Base-by-base conservation (phyloP, 106 monocot species). In the Amphibolis antarctica region DNA sequence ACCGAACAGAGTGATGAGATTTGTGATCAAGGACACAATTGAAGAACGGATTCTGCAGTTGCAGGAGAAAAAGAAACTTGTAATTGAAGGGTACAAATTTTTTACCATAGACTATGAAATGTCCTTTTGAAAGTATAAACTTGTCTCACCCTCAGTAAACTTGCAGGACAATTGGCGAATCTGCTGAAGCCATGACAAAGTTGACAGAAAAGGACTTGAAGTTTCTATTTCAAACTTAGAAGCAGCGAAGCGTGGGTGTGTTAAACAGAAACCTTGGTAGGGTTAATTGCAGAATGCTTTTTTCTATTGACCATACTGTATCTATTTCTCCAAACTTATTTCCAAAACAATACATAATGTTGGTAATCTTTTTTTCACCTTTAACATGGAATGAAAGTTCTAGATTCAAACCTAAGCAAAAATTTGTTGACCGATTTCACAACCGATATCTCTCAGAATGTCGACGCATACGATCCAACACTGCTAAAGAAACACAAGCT, bases 31-130 rank as follows among this genome's bases (percentile, higher is more conserved):
- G 74, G 78, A 76, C 68, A 88, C 82, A 0, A 76, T 93, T 12
- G 92, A 93, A 61, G 92, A 93, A 69, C 80, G 92, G 57, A 83
- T 92, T 69, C 71, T 92, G 44, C 75, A 75, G 73, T 63, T 93
- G 55, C 88, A 93, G 66, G 81, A 80, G 74, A 93, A 93, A 64
- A 93, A 93, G 70, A 69, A 82, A 60, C 78, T 85, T 28, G 78
- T 88, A 24, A 83, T 88, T 65, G 78, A 93, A 81, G 92, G 92
- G 92, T 88, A 68, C 69, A 11, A 4, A 10, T 42, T n/a, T 28
- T 36, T 52, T 51, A 29, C 57, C 21, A n/a, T n/a, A 55, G 22
- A 23, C 1, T 42, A 4, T 60, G 1, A 20, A 42, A 42, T 18
- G 7, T 5, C 21, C 27, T 57, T 57, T 0, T 27, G 4, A 57